phyloP scores from a whole-genome alignment of 2,329 filamentous ascomycete genomes.

The Bipolaris bicolor region DNA sequence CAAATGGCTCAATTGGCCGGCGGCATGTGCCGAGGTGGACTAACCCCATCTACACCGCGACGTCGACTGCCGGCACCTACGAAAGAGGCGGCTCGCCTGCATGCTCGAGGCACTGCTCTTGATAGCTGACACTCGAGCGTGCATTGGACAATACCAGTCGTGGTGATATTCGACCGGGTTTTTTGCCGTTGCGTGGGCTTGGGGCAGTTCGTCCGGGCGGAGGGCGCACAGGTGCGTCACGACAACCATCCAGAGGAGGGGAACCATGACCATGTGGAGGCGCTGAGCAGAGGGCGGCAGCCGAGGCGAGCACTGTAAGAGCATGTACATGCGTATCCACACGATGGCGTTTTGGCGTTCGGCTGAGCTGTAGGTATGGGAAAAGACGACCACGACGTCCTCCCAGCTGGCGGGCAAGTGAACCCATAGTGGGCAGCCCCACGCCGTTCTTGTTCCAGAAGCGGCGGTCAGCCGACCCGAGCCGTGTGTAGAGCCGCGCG shows the following conservation, averaged over 20 bases:
- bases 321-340: too few relatives aligned
- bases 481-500: slow-evolving; percentile 21
- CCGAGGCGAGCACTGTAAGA: too few relatives aligned
- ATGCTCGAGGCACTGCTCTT: background rate
- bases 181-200: background rate
- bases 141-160: background rate
- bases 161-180: background rate
- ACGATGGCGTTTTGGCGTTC: too few relatives aligned
- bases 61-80: background rate
- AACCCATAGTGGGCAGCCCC: background rate
- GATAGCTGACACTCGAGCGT: background rate
- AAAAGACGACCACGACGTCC: background rate
- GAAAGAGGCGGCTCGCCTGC: background rate
- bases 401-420: background rate
- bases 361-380: background rate
- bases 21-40: background rate
- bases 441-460: slow-evolving; percentile 6
- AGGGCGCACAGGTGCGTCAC: background rate
- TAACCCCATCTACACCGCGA: background rate
- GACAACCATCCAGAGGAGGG: background rate
- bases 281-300: too few relatives aligned
- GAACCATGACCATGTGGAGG: background rate
- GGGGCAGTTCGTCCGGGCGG: background rate
- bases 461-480: slow-evolving; percentile 16
- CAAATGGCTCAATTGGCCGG: background rate